phyloP scores from a whole-genome alignment of 768 basidiomycete genomes.

The Suillus placidus region DNA sequence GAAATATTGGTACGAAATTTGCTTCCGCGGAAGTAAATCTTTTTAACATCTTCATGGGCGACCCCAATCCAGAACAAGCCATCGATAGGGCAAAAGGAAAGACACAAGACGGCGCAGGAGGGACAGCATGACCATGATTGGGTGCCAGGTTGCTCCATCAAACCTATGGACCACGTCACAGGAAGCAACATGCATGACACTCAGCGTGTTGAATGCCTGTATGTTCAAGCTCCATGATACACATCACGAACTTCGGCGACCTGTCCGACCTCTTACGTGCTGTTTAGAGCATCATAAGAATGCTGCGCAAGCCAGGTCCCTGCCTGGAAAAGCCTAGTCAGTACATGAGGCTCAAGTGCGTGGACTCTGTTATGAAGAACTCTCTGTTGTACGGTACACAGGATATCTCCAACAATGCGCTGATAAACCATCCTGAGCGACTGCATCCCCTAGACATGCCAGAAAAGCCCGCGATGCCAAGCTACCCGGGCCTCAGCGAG shows the following conservation, averaged over 20 bases:
- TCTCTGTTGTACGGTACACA: not conserved
- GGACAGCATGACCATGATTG: constrained; percentile 14
- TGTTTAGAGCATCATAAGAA: not conserved
- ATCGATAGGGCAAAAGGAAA: not conserved
- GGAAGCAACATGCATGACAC: not conserved
- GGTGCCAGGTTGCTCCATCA: constrained; percentile 15
- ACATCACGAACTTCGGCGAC: not conserved
- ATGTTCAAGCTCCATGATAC: not conserved
- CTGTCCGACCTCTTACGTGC: not conserved
- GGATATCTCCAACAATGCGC: not conserved
- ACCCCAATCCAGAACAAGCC: not conserved
- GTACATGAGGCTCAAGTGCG: not conserved
- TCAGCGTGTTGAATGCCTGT: not conserved
- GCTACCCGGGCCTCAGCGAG: constrained; percentile 4
- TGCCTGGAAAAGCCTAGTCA: not conserved
- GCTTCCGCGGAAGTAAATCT: constrained; percentile 7
- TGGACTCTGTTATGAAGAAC: not conserved
- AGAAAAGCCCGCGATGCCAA: not conserved
- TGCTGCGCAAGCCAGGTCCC: not conserved
- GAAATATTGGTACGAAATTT: constrained; percentile 1
- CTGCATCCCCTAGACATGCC: not conserved
- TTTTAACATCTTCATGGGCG: not conserved
- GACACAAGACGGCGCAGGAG: not conserved
- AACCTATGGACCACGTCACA: not conserved
- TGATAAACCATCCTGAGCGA: constrained; percentile 3